These are phyloP conservation scores for Aphanomyces euteiches DNA, from an alignment of 352 stramenopile genomes.

Conservation along the genomic window DNA sequence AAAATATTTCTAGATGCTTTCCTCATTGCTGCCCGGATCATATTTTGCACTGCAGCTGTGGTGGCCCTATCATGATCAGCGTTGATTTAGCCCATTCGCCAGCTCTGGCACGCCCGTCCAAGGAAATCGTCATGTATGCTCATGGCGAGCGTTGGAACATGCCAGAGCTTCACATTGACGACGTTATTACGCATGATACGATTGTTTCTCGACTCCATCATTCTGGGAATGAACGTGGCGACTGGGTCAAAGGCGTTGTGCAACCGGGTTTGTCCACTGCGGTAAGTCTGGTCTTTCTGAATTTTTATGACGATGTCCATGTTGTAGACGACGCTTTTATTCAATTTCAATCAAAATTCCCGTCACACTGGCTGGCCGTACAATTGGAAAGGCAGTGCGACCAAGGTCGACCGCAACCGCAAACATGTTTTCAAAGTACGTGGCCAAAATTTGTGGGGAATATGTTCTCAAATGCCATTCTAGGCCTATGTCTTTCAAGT, in stretches of 20 bases:
- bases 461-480: not conserved
- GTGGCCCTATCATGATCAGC: conserved; percentile 1
- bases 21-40: conserved; percentile 18
- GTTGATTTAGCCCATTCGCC: not conserved
- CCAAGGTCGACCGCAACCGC: conserved; percentile 20
- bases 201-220: conserved; percentile 6
- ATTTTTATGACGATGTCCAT: not conserved
- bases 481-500: conserved; percentile 14
- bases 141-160: not conserved
- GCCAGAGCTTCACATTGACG: conserved; percentile 4
- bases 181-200: not conserved
- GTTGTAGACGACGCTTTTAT: not conserved
- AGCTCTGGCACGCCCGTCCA: not conserved
- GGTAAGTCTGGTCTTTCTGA: not conserved
- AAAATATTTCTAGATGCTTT: conserved; percentile 6
- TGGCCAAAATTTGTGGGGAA: not conserved
- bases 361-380: conserved; percentile 11
- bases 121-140: conserved; percentile 5
- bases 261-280: not conserved
- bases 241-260: conserved; percentile 5
- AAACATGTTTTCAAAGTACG: conserved; percentile 7
- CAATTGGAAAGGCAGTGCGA: conserved; percentile 16
- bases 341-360: conserved; percentile 14
- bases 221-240: not conserved
- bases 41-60: conserved; percentile 17